These are phyloP conservation scores for Rhynchosporium secalis DNA, from an alignment of 2,329 filamentous ascomycete genomes.

Conservation along the genomic window DNA sequence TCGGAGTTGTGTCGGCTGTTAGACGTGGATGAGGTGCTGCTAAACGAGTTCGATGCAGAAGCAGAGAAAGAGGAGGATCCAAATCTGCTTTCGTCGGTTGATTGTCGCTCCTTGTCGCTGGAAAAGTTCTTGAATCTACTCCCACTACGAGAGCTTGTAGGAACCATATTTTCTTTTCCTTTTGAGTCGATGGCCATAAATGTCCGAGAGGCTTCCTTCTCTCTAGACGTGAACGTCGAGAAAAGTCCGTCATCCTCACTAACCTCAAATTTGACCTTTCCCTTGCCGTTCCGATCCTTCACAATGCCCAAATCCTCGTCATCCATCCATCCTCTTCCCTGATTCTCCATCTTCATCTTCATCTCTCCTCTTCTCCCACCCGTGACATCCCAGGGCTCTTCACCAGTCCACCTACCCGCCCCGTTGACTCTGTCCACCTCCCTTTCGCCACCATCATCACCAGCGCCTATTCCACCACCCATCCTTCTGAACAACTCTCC, in stretches of 20 bases:
- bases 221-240: not conserved
- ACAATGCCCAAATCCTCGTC: not conserved
- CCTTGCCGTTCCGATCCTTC: not conserved
- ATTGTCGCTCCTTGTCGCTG: not conserved
- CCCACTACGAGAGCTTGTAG: not conserved
- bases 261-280: not conserved
- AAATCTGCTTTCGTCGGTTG: not conserved
- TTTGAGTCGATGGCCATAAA: not conserved
- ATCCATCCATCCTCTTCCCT: not conserved
- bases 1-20: not conserved
- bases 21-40: no score
- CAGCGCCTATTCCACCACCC: not conserved
- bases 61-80: not conserved
- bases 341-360: not conserved
- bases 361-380: not conserved
- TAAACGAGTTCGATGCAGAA: no score
- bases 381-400: not conserved
- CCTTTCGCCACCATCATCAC: not conserved
- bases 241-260: not conserved
- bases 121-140: not conserved
- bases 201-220: not conserved
- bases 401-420: constrained; percentile 1
- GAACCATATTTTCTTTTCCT: not conserved
- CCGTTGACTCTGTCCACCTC: not conserved
- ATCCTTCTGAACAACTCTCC: constrained; percentile 24